Percentiles rank a stretch among this genome's conserved stretches.
phyloP scores from a whole-genome alignment of 2,329 filamentous ascomycete genomes.

The Aciculosporium take region DNA sequence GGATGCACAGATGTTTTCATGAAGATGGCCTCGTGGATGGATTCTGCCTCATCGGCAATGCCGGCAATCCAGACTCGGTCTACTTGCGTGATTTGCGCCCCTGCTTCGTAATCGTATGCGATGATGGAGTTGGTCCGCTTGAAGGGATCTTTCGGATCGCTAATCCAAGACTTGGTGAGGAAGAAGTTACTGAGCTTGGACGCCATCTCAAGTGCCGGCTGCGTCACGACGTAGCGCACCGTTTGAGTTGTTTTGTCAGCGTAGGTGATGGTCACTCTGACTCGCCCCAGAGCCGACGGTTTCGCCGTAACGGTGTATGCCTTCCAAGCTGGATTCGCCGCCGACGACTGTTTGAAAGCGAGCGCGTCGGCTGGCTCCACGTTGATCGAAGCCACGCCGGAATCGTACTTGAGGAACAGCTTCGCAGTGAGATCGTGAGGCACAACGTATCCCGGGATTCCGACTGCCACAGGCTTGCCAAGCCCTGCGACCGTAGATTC shows the following conservation, averaged over 20 bases:
- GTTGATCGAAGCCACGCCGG: slow-evolving; percentile 24
- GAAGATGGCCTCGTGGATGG: slow-evolving; percentile 38
- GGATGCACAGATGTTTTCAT: slow-evolving; percentile 42
- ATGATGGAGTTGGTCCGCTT: slow-evolving; percentile 39
- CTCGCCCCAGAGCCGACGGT: slow-evolving; percentile 32
- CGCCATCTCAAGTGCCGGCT: slow-evolving; percentile 28
- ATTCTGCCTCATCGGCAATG: slow-evolving; percentile 45
- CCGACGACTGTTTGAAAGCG: slow-evolving; percentile 14
- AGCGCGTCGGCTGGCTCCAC: slow-evolving; percentile 25
- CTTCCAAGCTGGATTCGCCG: slow-evolving; percentile 5
- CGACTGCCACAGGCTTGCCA: slow-evolving; percentile 33
- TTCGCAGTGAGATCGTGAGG: slow-evolving; percentile 30
- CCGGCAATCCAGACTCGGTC: slow-evolving; percentile 43
- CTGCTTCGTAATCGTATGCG: slow-evolving; percentile 38
- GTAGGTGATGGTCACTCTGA: slow-evolving; percentile 33
- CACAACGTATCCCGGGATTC: slow-evolving; percentile 40
- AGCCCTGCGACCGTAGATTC: slow-evolving; percentile 29
- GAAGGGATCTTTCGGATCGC: slow-evolving; percentile 37
- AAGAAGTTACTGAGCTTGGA: slow-evolving; percentile 36
- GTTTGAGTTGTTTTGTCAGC: slow-evolving; percentile 33
- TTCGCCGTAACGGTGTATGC: slow-evolving; percentile 30
- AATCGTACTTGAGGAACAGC: slow-evolving; percentile 29
- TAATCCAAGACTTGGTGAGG: slow-evolving; percentile 39
- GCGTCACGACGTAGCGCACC: slow-evolving; percentile 42
- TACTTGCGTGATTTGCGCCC: slow-evolving; percentile 29